A percentile compares a stretch with the other conserved stretches of the same genome.
phyloP scores from a whole-genome alignment of 83 land plant species.

The Picea mariana region DNA sequence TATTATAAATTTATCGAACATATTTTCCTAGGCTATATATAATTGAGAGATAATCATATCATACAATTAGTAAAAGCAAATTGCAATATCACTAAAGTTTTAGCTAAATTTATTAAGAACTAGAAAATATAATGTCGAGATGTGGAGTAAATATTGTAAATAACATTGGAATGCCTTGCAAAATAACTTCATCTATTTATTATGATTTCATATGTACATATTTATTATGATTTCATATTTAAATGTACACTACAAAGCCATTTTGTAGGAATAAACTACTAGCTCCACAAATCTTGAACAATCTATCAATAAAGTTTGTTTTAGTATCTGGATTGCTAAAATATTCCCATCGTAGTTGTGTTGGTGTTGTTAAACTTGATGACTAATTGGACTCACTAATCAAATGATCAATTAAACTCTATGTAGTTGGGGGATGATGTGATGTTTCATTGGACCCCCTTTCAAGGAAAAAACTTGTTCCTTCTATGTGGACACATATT shows the following conservation, averaged over 20 bases:
- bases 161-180: neutral
- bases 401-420: slow-evolving; percentile 20
- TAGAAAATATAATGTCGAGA: neutral
- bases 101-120: neutral
- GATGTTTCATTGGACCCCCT: no score
- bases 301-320: slow-evolving; percentile 85
- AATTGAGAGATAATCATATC: neutral
- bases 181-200: neutral
- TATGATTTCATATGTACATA: slow-evolving; percentile 58
- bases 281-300: slow-evolving; percentile 92
- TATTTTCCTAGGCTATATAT: neutral
- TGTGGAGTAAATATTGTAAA: neutral
- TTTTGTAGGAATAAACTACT: slow-evolving; percentile 93
- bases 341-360: slow-evolving; percentile 94
- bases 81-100: neutral
- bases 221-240: slow-evolving; percentile 8
- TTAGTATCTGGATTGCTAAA: slow-evolving; percentile 51
- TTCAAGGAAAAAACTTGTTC: no score
- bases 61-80: neutral
- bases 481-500: no score
- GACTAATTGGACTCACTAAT: slow-evolving; percentile 66
- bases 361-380: slow-evolving; percentile 66
- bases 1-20: neutral
- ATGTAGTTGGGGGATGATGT: no score
- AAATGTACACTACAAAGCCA: slow-evolving; percentile 76